Conservation (phyloP, 495 filamentous ascomycete species). For the Hypomontagnella submonticulosa region DNA sequence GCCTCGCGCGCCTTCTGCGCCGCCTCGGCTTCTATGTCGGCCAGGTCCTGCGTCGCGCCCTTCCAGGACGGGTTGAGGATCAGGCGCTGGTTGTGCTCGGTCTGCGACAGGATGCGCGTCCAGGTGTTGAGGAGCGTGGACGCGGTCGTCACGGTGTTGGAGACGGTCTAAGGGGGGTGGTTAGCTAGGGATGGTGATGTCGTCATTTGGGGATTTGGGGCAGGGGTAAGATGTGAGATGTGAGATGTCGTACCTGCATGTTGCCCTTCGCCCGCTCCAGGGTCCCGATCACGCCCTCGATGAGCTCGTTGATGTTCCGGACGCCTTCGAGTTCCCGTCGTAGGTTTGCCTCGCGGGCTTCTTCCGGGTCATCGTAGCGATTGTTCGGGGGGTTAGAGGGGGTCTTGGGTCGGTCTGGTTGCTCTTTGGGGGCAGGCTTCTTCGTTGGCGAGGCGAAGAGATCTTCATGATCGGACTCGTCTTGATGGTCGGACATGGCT, state of each 20-base stretch:
- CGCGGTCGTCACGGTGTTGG: slow-evolving; percentile 84
- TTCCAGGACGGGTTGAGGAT: slow-evolving; percentile 91
- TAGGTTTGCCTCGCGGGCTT: slow-evolving; percentile 77
- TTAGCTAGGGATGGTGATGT: slow-evolving; percentile 11
- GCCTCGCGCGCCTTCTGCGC: slow-evolving; percentile 74
- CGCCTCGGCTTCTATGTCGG: slow-evolving; percentile 83
- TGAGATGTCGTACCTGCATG: slow-evolving; percentile 81
- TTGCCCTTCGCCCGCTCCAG: slow-evolving; percentile 85
- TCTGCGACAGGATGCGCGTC: slow-evolving; percentile 95
- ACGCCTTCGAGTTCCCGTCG: slow-evolving; percentile 83
- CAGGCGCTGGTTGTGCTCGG: slow-evolving; percentile 94
- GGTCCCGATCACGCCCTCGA: slow-evolving; percentile 83
- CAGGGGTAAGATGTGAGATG: slow-evolving; percentile 1
- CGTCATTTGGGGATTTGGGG: slow-evolving; percentile 12
- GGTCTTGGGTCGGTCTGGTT: slow-evolving; percentile 52
- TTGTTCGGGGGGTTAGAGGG: slow-evolving; percentile 62
- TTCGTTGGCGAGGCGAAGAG: slow-evolving; percentile 78
- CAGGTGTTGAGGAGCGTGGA: slow-evolving; percentile 94
- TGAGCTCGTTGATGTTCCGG: slow-evolving; percentile 83
- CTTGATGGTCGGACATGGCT: slow-evolving; percentile 61
- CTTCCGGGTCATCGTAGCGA: slow-evolving; percentile 69
- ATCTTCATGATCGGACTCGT: slow-evolving; percentile 71
- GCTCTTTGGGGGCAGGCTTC: slow-evolving; percentile 36
- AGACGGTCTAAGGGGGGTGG: slow-evolving; percentile 72
- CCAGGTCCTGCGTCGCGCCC: slow-evolving; percentile 84